These are phyloP conservation scores for Colletotrichum siamense DNA, from an alignment of 2,329 filamentous ascomycete species.

Conservation along the genomic window DNA sequence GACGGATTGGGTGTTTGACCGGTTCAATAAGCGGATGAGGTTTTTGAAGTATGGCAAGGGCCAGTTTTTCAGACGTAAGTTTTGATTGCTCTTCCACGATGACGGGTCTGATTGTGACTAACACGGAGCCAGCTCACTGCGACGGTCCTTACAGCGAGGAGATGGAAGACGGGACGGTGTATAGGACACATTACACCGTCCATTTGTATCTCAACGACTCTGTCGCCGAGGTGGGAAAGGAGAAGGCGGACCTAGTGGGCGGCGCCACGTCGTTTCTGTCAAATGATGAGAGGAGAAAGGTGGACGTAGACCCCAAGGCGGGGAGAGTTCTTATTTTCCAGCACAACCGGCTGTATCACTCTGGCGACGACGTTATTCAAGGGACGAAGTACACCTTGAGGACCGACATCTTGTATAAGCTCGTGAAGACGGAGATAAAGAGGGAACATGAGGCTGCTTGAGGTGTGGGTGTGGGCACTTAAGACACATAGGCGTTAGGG, in stretches of 20 bases:
- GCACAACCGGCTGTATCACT: constrained; percentile 55
- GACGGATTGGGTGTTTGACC: constrained; percentile 44
- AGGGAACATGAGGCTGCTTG: neutral
- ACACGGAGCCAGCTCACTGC: constrained; percentile 59
- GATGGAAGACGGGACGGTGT: constrained; percentile 47
- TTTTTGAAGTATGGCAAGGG: constrained; percentile 76
- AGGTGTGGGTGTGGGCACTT: neutral
- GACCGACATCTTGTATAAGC: constrained; percentile 56
- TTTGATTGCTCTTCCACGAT: too few relatives aligned
- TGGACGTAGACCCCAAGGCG: constrained; percentile 61
- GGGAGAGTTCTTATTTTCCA: constrained; percentile 68
- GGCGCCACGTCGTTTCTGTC: constrained; percentile 63
- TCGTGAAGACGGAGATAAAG: neutral
- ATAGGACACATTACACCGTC: constrained; percentile 57
- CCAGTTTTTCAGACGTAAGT: constrained; percentile 71
- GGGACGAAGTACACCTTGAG: constrained; percentile 64
- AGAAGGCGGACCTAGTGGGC: constrained; percentile 44
- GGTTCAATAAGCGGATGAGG: constrained; percentile 75
- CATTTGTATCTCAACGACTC: constrained; percentile 62
- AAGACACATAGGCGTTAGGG: neutral
- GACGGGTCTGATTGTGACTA: neutral
- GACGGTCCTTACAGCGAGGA: constrained; percentile 67
- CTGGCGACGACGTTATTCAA: constrained; percentile 55
- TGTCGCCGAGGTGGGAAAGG: constrained; percentile 40
- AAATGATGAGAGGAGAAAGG: constrained; percentile 40